These are phyloP conservation scores for Nannizziopsis arthrosporioides DNA, from an alignment of 2,329 filamentous ascomycete genomes.

Conservation along the genomic window DNA sequence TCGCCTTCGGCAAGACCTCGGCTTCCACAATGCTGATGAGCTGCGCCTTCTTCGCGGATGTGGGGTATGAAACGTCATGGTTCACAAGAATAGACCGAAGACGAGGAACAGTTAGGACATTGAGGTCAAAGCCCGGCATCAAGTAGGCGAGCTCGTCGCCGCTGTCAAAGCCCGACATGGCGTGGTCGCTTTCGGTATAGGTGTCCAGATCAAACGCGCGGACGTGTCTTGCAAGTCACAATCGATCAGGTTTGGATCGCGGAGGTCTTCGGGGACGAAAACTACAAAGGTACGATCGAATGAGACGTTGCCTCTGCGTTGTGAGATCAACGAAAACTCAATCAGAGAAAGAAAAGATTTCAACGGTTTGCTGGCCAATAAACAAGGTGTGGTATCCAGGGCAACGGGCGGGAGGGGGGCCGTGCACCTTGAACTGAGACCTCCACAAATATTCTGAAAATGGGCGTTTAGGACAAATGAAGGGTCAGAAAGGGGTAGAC, in stretches of 20 bases:
- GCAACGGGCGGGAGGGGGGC: slow-evolving; percentile 22
- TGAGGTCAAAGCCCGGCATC: slow-evolving; percentile 73
- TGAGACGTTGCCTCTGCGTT: background rate
- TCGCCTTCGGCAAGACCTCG: slow-evolving; percentile 64
- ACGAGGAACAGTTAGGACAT: slow-evolving; percentile 70
- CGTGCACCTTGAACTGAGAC: background rate
- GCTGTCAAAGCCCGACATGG: slow-evolving; percentile 6
- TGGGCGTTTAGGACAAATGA: background rate
- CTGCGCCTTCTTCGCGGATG: slow-evolving; percentile 82
- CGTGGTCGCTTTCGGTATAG: background rate
- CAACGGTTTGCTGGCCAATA: background rate
- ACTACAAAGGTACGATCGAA: background rate
- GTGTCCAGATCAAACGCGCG: background rate
- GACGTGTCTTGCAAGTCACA: background rate
- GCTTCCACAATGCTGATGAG: slow-evolving; percentile 74
- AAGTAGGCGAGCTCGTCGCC: slow-evolving; percentile 66
- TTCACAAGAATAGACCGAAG: slow-evolving; percentile 83
- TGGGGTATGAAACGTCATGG: slow-evolving; percentile 74
- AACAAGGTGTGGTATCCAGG: slow-evolving; percentile 25
- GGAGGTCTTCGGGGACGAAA: background rate
- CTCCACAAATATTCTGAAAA: background rate
- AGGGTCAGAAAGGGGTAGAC: background rate
- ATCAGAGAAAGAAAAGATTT: background rate
- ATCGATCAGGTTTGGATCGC: background rate
- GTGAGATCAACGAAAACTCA: background rate